These are phyloP conservation scores for Cyclotella choctawhatcheeana DNA, from an alignment of 108 stramenopile genomes.

Conservation along the genomic window DNA sequence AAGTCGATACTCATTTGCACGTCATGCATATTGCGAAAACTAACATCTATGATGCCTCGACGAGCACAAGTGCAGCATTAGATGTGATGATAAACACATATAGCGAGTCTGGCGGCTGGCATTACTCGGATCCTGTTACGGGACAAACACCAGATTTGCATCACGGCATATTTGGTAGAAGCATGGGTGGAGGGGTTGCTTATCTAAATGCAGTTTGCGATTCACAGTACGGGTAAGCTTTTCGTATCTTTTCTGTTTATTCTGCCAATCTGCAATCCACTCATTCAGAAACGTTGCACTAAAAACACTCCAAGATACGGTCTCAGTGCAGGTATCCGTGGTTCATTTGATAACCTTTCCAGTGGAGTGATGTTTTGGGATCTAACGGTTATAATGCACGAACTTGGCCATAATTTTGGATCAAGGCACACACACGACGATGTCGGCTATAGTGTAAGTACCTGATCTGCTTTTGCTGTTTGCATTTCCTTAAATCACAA, in stretches of 20 bases:
- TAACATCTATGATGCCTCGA: background rate
- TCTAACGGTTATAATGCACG: slow-evolving; percentile 1
- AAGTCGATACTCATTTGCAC: slow-evolving; percentile 33
- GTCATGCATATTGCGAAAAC: slow-evolving; percentile 20
- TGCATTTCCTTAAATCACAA: no score
- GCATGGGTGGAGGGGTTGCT: background rate
- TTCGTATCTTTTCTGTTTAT: background rate
- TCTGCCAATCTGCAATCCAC: background rate
- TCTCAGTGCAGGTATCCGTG: background rate
- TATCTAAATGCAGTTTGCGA: background rate
- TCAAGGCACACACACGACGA: slow-evolving; percentile 7
- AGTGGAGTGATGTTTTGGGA: background rate
- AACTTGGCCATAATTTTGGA: slow-evolving; percentile 18
- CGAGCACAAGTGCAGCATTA: slow-evolving; percentile 3
- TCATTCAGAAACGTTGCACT: background rate
- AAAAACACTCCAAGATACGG: background rate
- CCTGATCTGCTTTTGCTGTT: no score
- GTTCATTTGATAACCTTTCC: background rate
- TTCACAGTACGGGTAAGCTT: background rate
- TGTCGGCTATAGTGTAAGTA: background rate
- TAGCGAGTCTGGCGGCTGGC: background rate
- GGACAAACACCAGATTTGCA: slow-evolving; percentile 14
- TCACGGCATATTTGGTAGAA: background rate
- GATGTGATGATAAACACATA: slow-evolving; percentile 7
- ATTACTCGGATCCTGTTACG: slow-evolving; percentile 31